Evolutionary conservation across 2,329 filamentous ascomycete species (phyloP), one percentile per base, ranked within the genome.

Genomic region (Nigrospora sphaerica): DNA sequence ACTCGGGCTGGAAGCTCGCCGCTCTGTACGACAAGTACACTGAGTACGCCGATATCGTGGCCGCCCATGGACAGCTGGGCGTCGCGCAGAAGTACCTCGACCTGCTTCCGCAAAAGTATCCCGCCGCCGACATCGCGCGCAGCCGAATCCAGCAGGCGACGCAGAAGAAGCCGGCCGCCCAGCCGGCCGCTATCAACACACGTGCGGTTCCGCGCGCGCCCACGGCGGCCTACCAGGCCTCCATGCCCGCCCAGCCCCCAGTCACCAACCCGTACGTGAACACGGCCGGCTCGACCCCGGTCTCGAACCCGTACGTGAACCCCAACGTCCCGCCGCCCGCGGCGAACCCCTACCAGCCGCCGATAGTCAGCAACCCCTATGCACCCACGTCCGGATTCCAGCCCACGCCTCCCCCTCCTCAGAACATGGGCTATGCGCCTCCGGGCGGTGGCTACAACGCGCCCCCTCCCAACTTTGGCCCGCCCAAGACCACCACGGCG

Each of bases 41-140:
- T 28, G 93, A 98, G 69, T 98, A 97, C 64, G 92, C 93, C 13
- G 92, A 98, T 62, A 91, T 98, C 54, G 82, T 95, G 47, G 90
- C 93, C 40, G 83, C 88, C 7, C 88, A 96, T 60, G 93, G 95
- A 12, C 88, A 95, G 57, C 72, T 98, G 45, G 76, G 82, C 32
- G 81, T 90, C 56, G 95, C 93, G 6, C 86, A 95, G 67, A 91
- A 87, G 64, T 98, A 98, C 61, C 80, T 98, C 36, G 81, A 91
- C 60, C 80, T 98, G 45, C 76, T 98, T 39, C 93, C 93, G 14
- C 71, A 77, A 36, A 82, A 83, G 53, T 96, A 95, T 63, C 85
- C 88, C 35, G 87, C 88, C 47, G 93, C 92, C 33, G 89, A 96
- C 55, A 79, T 93, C 54, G 88, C 92, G 28, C 81, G 90, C 54